Evolutionary conservation across 192 early-diverging fungal species (phyloP), one percentile per base, ranked within the genome.

Genomic region (Mortierella alpina): DNA sequence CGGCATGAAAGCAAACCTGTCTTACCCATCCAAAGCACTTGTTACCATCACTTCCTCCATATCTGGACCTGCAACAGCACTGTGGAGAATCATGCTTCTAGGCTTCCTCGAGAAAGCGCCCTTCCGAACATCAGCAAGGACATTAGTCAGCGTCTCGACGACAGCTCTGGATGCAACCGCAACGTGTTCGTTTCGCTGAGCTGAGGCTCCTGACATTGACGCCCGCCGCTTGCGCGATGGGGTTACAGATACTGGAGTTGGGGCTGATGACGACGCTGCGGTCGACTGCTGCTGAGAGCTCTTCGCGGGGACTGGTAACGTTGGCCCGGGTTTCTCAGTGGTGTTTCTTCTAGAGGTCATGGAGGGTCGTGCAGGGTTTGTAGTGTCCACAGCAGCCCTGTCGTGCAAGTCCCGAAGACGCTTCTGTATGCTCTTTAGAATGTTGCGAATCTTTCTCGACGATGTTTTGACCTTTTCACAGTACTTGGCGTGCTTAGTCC

Each of bases 21-120:
- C 40, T 20, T 80, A 80, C 77, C 70, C 70, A n/a, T 80, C 77
- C 52, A 80, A 57, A 9, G 77, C 46, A 18, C 65, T 80, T 1
- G 77, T 72, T 47, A 80, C 77, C 77, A 80, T 68, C 6, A 80
- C 47, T 17, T 80, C 77, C 11, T 67, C 66, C 52, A 80, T 61
- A 5, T 80, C 77, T 0, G 59, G 22, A 9, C 77, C 70, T 45
- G 77, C 69, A 44, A 80, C 68, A 2, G 70, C 39, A 1, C n/a
- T 50, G 59, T 64, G 70, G 12, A 53, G 45, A 2, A 80, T 47
- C 77, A 80, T 72, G 42, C 59, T 68, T 17, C 66, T 54, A 8
- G 77, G 59, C 42, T 80, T 80, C 42, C 77, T 40, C 31, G 47
- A 17, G 53, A 80, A 80, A 0, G 60, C 65, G 41, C 68, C 72